phyloP scores from a whole-genome alignment of 75 land plant species.

The Pinus albicaulis region DNA sequence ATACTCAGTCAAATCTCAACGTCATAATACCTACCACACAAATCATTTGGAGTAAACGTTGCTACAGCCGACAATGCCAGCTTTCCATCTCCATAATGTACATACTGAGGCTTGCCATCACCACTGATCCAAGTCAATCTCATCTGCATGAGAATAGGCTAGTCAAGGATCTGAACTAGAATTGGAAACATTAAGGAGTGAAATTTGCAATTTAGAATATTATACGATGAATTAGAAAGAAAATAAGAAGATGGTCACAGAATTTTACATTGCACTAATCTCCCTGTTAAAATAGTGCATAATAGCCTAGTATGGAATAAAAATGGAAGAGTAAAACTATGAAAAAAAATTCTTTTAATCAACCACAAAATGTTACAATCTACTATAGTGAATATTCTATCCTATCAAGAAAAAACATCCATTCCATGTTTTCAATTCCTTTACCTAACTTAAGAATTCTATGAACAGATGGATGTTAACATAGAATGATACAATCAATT shows the following conservation, averaged over 20 bases:
- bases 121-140: constrained; percentile 49
- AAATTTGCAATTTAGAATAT: neutral
- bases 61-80: constrained; percentile 19
- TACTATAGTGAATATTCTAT: neutral
- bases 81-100: constrained; percentile 17
- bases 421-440: too few relatives aligned
- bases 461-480: too few relatives aligned
- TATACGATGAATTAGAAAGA: neutral
- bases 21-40: constrained; percentile 18
- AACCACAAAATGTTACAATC: neutral
- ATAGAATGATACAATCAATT: too few relatives aligned
- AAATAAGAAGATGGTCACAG: neutral
- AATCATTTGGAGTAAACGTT: constrained; percentile 27
- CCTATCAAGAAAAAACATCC: too few relatives aligned
- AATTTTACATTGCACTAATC: neutral
- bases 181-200: neutral
- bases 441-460: too few relatives aligned
- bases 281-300: neutral
- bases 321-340: neutral
- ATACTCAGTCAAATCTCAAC: neutral
- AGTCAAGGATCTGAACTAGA: neutral
- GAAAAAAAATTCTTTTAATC: neutral
- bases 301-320: neutral
- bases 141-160: constrained; percentile 25
- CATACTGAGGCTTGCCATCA: constrained; percentile 15